Base-by-base conservation (phyloP, 176 grass and related monocot species). In the Bonia amplexicaulis region DNA sequence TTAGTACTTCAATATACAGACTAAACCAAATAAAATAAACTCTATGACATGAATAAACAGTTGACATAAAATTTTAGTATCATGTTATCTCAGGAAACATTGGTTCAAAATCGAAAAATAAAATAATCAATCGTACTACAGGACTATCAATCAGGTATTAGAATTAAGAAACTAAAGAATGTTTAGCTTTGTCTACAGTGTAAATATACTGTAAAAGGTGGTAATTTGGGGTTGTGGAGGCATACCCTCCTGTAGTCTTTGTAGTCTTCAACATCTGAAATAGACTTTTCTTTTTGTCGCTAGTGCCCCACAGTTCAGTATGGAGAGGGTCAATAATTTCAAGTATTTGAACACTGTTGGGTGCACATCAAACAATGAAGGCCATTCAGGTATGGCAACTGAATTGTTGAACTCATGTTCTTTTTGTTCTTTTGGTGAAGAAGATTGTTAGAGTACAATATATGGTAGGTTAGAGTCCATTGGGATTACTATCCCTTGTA, bases 221-320 rank as follows among this genome's bases (percentile, higher is more conserved):
- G 12, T 78, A 79, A 78, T 53, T 68, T 77, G n/a, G n/a, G n/a
- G 66, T 12, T 64, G 45, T 71, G 54, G 58, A 86, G 58, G 60
- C 49, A 78, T 98, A 95, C 95, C 95, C 95, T 91, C 95, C 95
- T 59, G 80, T 87, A 80, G 95, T 98, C 77, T 94, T 98, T 76
- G 95, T 98, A 85, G 89, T 95, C 88, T 93, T 98, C 78, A 98
- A 80, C 93, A 95, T 93, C 86, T 93, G 91, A 85, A 98, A 98
- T 27, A 98, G 93, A 79, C 93, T 98, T 88, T 94, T 98, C 89
- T 95, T 98, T 87, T 98, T 98, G 72, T 89, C 92, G 85, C 91
- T 83, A 25, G 91, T 87, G 46, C 93, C 93, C 91, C 87, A 95
- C 40, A 93, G 83, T 77, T 98, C 95, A 70, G 87, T 90, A 89